phyloP scores from a whole-genome alignment of 331 rosid species.

The Erythrophleum ivorense region DNA sequence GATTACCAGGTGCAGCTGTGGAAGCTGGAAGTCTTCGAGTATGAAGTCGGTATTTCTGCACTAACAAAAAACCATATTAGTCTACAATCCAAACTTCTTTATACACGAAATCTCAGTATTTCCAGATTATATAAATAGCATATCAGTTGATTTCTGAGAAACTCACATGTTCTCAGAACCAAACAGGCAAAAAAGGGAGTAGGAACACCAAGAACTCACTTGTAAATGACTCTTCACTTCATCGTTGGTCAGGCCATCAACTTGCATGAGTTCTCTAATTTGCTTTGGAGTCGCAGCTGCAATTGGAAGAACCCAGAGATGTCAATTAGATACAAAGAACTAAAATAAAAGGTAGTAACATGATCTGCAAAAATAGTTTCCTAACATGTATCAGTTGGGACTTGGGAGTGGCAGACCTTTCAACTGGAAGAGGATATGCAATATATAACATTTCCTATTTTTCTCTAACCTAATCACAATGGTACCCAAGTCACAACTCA shows the following conservation, averaged over 20 bases:
- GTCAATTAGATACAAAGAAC: conserved; percentile 42
- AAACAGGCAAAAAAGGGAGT: conserved; percentile 6
- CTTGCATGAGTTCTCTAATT: conserved; percentile 98
- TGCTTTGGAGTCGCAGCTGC: conserved; percentile 98
- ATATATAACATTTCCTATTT: conserved; percentile 11
- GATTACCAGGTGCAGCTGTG: conserved; percentile 43
- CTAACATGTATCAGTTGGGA: conserved; percentile 25
- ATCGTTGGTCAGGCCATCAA: conserved; percentile 95
- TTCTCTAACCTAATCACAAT: conserved; percentile 29
- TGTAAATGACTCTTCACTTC: conserved; percentile 99
- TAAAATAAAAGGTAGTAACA: conserved; percentile 18
- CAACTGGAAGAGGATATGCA: conserved; percentile 14
- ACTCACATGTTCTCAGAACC: conserved; percentile 13
- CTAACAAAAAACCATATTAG: conserved; percentile 34
- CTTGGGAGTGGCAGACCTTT: conserved; percentile 7
- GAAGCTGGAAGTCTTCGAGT: conserved; percentile 75
- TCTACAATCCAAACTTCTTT: conserved; percentile 22
- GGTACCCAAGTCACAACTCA: conserved; percentile 31
- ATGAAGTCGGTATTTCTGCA: conserved; percentile 96
- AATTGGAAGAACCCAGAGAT: conserved; percentile 31
- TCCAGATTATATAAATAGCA: background rate
- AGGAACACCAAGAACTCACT: conserved; percentile 54
- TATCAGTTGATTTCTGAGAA: conserved; percentile 15
- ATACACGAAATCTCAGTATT: background rate
- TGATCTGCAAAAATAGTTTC: conserved; percentile 29